These are phyloP conservation scores for Suillus paluster DNA, from an alignment of 768 basidiomycete genomes.

Conservation along the genomic window DNA sequence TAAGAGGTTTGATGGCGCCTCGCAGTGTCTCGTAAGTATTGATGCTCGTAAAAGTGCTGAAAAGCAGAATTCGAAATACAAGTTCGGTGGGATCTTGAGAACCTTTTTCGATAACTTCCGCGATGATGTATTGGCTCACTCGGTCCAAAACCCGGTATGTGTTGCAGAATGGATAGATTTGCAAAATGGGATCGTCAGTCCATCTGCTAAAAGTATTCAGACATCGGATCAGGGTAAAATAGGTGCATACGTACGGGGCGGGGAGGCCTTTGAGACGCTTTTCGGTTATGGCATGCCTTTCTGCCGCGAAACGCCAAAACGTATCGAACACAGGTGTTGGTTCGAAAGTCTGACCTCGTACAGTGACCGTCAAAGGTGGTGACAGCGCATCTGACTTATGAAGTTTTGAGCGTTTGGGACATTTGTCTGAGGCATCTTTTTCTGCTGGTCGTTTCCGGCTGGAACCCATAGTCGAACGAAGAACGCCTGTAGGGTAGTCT, in stretches of 20 bases:
- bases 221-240: not conserved
- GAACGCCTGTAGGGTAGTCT: not conserved
- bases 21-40: constrained; percentile 72
- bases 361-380: constrained; percentile 33
- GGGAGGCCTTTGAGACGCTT: constrained; percentile 52
- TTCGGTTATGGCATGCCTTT: constrained; percentile 61
- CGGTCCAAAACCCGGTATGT: constrained; percentile 77
- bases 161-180: constrained; percentile 67
- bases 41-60: constrained; percentile 72
- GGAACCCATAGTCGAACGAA: constrained; percentile 6
- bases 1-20: constrained; percentile 56
- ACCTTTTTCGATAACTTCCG: constrained; percentile 72
- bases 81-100: constrained; percentile 62
- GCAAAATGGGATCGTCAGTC: constrained; percentile 67
- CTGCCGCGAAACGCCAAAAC: constrained; percentile 61
- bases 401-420: constrained; percentile 32
- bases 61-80: constrained; percentile 72
- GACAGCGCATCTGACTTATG: constrained; percentile 14
- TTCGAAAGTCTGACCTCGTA: constrained; percentile 44
- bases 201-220: constrained; percentile 48
- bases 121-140: constrained; percentile 68
- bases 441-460: constrained; percentile 27
- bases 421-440: constrained; percentile 6
- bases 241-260: constrained; percentile 51
- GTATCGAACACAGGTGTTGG: constrained; percentile 63